Evolutionary conservation across 768 basidiomycete genomes (phyloP).

Genomic region (Baorangia bicolor): DNA sequence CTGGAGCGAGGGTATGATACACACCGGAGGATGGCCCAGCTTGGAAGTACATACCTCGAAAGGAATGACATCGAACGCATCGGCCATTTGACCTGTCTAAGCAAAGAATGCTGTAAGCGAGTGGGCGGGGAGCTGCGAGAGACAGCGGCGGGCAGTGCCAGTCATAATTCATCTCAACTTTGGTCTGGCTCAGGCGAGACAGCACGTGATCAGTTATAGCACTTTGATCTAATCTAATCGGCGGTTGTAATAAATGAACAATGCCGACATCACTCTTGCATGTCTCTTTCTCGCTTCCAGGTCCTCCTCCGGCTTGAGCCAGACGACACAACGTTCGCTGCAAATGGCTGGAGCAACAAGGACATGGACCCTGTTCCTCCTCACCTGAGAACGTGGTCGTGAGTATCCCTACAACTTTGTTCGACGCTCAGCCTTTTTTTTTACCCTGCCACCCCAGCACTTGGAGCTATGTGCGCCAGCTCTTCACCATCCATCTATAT

Average conservation of each 20-base stretch:
- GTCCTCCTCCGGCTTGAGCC: conserved; percentile 38
- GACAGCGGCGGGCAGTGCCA: background rate
- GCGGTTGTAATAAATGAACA: background rate
- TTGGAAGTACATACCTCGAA: conserved; percentile 56
- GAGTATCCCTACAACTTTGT: conserved; percentile 5
- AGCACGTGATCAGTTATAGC: conserved; percentile 22
- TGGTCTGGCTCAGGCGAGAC: conserved; percentile 14
- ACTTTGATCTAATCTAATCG: conserved; percentile 16
- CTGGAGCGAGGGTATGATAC: conserved; percentile 37
- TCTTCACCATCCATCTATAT: conserved; percentile 35
- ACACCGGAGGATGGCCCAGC: background rate
- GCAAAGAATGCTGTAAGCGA: background rate
- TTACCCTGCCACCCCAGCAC: conserved; percentile 31
- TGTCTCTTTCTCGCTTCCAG: conserved; percentile 29
- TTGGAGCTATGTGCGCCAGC: conserved; percentile 67
- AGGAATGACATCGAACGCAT: conserved; percentile 86
- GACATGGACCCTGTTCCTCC: conserved; percentile 77
- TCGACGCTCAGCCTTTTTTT: background rate
- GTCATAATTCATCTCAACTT: conserved; percentile 3
- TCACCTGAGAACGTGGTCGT: conserved; percentile 61
- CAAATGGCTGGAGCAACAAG: conserved; percentile 63
- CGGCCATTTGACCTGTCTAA: conserved; percentile 39
- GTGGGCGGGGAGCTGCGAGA: background rate
- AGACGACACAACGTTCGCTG: conserved; percentile 49
- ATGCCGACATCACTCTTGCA: background rate